Evolutionary conservation across 345 rosid genomes (phyloP).

Genomic region (Linum trigynum): DNA sequence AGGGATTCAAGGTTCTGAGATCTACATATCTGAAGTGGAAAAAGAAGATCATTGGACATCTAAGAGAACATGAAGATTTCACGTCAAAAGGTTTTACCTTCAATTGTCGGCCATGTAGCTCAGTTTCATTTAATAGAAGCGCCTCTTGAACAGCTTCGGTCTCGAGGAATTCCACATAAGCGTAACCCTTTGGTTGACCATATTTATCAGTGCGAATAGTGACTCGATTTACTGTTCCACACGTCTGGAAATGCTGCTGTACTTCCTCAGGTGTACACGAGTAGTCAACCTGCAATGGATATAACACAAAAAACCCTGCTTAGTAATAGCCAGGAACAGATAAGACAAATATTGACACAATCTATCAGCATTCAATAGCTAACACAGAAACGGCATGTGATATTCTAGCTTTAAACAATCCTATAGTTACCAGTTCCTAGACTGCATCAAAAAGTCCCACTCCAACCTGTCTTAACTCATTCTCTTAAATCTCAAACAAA

Average conservation of each 20-base stretch:
- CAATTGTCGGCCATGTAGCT: slow-evolving; percentile 62
- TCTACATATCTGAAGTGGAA: too few relatives aligned
- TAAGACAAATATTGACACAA: too few relatives aligned
- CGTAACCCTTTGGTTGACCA: slow-evolving; percentile 75
- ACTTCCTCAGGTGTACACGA: slow-evolving; percentile 73
- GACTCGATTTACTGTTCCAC: slow-evolving; percentile 67
- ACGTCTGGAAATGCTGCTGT: slow-evolving; percentile 66
- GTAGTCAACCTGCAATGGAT: slow-evolving; percentile 52
- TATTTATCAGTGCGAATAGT: slow-evolving; percentile 62
- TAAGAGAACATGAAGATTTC: too few relatives aligned
- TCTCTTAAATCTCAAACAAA: too few relatives aligned
- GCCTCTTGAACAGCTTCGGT: slow-evolving; percentile 61
- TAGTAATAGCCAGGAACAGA: background rate
- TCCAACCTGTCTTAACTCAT: too few relatives aligned
- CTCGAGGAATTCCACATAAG: slow-evolving; percentile 68
- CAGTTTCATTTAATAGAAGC: slow-evolving; percentile 53
- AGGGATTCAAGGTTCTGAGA: background rate
- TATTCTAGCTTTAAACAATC: too few relatives aligned
- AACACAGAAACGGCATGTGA: background rate
- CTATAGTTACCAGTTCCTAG: too few relatives aligned
- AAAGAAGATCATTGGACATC: too few relatives aligned
- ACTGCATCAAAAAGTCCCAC: too few relatives aligned
- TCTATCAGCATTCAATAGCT: background rate
- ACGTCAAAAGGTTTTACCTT: slow-evolving; percentile 27
- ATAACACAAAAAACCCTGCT: background rate